Base-by-base conservation (phyloP, 2,329 filamentous ascomycete species). In the Coniochaeta prunicola region DNA sequence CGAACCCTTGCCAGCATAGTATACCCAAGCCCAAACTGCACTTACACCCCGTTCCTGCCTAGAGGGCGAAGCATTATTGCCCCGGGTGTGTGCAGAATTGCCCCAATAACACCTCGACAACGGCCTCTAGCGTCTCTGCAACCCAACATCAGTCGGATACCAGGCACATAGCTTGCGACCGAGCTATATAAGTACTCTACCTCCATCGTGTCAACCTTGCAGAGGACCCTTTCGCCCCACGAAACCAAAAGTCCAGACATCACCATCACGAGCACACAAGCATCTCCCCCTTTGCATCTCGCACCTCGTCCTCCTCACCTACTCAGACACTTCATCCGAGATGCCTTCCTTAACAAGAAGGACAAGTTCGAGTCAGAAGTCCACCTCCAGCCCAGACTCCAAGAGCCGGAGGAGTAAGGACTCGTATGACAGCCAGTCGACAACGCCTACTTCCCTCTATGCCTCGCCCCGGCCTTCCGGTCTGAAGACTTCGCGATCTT, bases 371-470 rank as follows among this genome's bases (percentile, higher is more conserved):
- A 71, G 60, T 59, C 62, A 68, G 60, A 70, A 33, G 53, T 55
- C 53, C 4, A 30, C 71, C 64, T 70, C 73, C 59, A 74, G 73
- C 60, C 70, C 70, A 54, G 71, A 71, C 60, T 78, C 75, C 13
- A 17, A 70, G 57, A 70, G 70, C 60, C 62, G 63, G 58, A 63
- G 64, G 62, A 80, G 77, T 65, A 71, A 74, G 60, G 76, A 78
- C 48, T 78, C 77, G 19, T 76, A 76, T 61, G 71, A 72, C 56
- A 80, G 78, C 10, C 70, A 72, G 57, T 80, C 77, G 64, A 81
- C 79, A 28, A 74, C 77, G 13, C 75, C 76, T 8, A 80, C 77
- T 1, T 80, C 79, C 28, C 61, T 77, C 34, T 72, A 74, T 60
- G 72, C 73, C 53, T 77, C 74, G 61, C 71, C 75, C 1, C 63